These are phyloP conservation scores for Boletellus sp. DNA, from an alignment of 768 basidiomycete species.

Conservation along the genomic window DNA sequence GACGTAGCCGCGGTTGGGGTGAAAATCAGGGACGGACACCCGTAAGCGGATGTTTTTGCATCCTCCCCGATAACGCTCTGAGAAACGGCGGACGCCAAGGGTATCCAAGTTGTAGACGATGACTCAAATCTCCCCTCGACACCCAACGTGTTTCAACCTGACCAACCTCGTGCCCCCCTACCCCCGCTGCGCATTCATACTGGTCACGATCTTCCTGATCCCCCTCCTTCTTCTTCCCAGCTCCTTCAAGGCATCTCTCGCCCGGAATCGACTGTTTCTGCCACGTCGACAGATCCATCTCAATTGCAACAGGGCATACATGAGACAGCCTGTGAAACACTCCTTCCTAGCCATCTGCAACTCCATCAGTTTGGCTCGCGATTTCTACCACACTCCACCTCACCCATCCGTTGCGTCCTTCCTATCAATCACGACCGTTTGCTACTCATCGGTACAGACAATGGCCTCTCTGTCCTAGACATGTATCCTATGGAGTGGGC, in stretches of 20 bases:
- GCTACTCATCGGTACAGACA: conserved; percentile 75
- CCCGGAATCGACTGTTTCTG: conserved; percentile 10
- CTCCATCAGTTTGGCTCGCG: conserved; percentile 81
- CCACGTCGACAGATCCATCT: conserved; percentile 25
- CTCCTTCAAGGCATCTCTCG: not conserved
- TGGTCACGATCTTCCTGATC: conserved; percentile 31
- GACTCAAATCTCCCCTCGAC: not conserved
- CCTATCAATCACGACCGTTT: conserved; percentile 63
- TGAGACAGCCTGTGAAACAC: conserved; percentile 43
- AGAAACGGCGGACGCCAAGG: conserved; percentile 8
- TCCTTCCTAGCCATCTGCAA: conserved; percentile 62
- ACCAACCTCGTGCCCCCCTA: conserved; percentile 12
- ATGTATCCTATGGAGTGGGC: conserved; percentile 74
- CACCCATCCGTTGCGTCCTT: conserved; percentile 71
- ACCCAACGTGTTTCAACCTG: conserved; percentile 5
- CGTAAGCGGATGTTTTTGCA: conserved; percentile 11
- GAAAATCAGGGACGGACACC: conserved; percentile 30
- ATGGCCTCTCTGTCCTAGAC: conserved; percentile 77
- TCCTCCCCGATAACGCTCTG: conserved; percentile 4
- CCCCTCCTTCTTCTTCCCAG: conserved; percentile 14
- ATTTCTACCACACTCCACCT: conserved; percentile 76
- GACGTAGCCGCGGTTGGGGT: conserved; percentile 72
- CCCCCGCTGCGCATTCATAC: conserved; percentile 44
- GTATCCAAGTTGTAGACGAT: conserved; percentile 9
- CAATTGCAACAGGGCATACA: conserved; percentile 33